A percentile compares a stretch with the other conserved stretches of the same genome.
phyloP scores from a whole-genome alignment of 495 filamentous ascomycete species.

The Recurvomyces mirabilis region DNA sequence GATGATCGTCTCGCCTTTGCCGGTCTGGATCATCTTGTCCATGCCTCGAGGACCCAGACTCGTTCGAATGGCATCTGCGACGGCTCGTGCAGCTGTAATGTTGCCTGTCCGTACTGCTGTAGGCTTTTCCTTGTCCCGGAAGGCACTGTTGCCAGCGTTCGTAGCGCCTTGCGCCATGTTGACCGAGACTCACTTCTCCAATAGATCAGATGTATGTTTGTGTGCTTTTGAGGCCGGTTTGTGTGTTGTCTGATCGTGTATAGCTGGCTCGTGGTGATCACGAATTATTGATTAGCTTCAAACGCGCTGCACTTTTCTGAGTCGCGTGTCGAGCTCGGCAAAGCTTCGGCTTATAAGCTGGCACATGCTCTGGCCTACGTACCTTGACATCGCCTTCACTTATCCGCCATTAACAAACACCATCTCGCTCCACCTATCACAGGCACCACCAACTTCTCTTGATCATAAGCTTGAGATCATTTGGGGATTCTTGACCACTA shows the following conservation, averaged over 20 bases:
- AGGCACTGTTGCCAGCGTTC: conserved; percentile 57
- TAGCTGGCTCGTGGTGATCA: background rate
- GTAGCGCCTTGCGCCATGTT: conserved; percentile 37
- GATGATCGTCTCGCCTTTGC: conserved; percentile 94
- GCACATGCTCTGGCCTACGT: too few relatives aligned
- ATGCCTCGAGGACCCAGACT: conserved; percentile 16
- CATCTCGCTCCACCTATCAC: background rate
- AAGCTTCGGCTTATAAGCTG: too few relatives aligned
- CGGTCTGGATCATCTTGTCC: conserved; percentile 98
- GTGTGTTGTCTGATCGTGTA: too few relatives aligned
- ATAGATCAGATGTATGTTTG: conserved; percentile 1
- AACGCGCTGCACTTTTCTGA: too few relatives aligned
- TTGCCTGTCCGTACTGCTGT: conserved; percentile 89
- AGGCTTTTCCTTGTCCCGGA: conserved; percentile 98
- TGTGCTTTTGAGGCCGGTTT: background rate
- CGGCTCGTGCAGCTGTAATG: conserved; percentile 93
- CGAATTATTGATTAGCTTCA: background rate
- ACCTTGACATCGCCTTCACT: too few relatives aligned
- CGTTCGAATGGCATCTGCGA: conserved; percentile 92
- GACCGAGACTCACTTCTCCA: too few relatives aligned
- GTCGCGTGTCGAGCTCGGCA: too few relatives aligned
- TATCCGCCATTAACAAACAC: background rate
- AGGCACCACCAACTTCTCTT: too few relatives aligned
- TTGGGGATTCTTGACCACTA: too few relatives aligned
- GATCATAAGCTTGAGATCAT: too few relatives aligned